Base-by-base conservation (phyloP, 2,329 filamentous ascomycete species). In the Cladorrhinum sp. region DNA sequence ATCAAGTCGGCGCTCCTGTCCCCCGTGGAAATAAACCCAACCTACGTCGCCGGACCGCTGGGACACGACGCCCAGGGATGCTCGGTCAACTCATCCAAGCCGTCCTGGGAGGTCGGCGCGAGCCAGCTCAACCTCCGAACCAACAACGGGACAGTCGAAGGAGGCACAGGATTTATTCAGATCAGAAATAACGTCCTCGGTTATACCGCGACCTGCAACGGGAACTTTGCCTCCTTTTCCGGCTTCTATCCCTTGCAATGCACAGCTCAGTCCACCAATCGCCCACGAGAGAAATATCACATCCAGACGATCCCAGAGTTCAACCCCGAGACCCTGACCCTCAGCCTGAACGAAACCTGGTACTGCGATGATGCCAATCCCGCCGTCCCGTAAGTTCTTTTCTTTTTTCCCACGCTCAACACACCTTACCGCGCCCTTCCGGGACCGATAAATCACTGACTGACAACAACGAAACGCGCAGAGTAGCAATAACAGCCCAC, bases 331-430 rank as follows among this genome's bases (percentile, higher is more conserved):
- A 67, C 57, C 1, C 58, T 63, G 12, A 48, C 14, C 0, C 59
- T 69, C 2, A 60, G 48, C 1, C 36, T 69, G 24, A 67, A 66
- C 51, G 62, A 70, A 55, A 69, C 68, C 8, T 70, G 68, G 68
- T 70, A 59, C 55, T 70, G 68, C 30, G 67, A 69, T 51, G 66
- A 68, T 48, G 58, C 57, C 9, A 62, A 66, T 53, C 61, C 64
- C 1, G 63, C 60, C 2, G 57, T 59, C 10, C 68, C 68, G 67
- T 70, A 57, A 51, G 66, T 57, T 5, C 9, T 10, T 49, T 23
- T 20, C n/a, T 42, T 46, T 8, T 55, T 51, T 16, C 26, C 26
- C 26, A 28, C 9, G 4, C 26, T 28, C 9, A 9, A 28, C 26
- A 28, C 26, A 28, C 26, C n/a, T n/a, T n/a, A n/a, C n/a, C n/a